Evolutionary conservation across 768 basidiomycete species (phyloP), one percentile per base, ranked within the genome.

Genomic region (Steccherinum ochraceum): DNA sequence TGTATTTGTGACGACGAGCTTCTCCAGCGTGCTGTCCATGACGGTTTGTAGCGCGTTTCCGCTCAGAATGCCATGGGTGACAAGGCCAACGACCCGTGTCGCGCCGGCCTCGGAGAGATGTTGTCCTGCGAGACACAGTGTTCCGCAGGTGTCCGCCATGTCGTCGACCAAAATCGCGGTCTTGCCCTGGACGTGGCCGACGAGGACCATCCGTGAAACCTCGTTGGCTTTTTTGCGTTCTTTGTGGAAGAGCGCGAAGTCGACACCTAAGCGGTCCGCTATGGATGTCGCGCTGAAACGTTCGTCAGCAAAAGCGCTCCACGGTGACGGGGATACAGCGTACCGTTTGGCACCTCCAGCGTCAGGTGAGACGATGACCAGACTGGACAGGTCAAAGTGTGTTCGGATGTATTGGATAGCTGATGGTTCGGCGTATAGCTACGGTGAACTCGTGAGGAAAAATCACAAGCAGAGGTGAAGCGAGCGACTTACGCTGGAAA

Each of bases 241-340:
- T 66, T 98, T 94, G 81, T 99, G 96, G 77, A 98, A 98, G 49
- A 99, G 74, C 21, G 96, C 96, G 72, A 99, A 98, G 63, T 98
- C 95, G 52, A 98, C 89, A 47, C 93, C 92, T 53, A 98, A 78
- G 44, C 90, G 83, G 67, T 98, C 95, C 20, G 96, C 95, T 60
- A 99, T 90, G 18, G 94, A 94, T 25, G 95, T 96, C 24, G 94
- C 96, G 68, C 95, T 97, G 69, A 3, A 35, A 4, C 50, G 13
- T 27, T 19, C 21, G 41, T 23, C n/a, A 43, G 21, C 21, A 18
- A 23, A 20, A 20, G 13, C 42, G 30, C 12, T n/a, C 27, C 49
- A 40, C 45, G 20, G 42, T 39, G 12, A 16, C 39, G 24, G 19
- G 24, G 48, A 58, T 74, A n/a, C n/a, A n/a, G n/a, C n/a, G 61